Percentiles rank a stretch among this genome's conserved stretches.
Evolutionary conservation across 257 asterid genomes (phyloP).

Genomic region (Capsicum rhomboideum): DNA sequence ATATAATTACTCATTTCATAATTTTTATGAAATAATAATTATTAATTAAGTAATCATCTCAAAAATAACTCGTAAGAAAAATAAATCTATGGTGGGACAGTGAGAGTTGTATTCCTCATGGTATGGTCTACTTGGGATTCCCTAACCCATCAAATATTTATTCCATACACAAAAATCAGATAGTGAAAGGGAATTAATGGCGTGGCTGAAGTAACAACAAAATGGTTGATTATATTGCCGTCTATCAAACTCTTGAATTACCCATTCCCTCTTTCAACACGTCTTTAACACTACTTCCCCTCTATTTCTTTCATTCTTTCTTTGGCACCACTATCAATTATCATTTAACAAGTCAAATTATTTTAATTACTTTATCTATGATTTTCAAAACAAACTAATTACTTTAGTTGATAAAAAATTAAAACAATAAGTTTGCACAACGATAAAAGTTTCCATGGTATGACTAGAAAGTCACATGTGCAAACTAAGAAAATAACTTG

Average conservation of each 20-base stretch:
- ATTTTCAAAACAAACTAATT: neutral
- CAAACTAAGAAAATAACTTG: too few relatives aligned
- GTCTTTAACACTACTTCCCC: neutral
- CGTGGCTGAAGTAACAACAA: neutral
- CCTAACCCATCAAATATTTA: neutral
- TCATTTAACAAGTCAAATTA: neutral
- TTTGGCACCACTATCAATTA: neutral
- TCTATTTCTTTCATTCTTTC: neutral
- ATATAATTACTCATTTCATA: too few relatives aligned
- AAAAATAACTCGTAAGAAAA: too few relatives aligned
- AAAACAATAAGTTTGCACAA: too few relatives aligned
- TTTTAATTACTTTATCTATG: too few relatives aligned
- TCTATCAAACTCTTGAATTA: neutral
- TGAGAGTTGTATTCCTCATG: neutral
- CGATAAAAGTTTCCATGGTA: too few relatives aligned
- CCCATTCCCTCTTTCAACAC: neutral
- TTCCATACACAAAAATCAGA: neutral
- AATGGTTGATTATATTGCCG: neutral
- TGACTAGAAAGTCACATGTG: too few relatives aligned
- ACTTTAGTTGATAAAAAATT: too few relatives aligned
- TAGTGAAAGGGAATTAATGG: neutral
- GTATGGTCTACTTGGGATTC: neutral
- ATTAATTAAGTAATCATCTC: too few relatives aligned
- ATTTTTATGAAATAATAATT: too few relatives aligned
- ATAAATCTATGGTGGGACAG: too few relatives aligned